These are phyloP conservation scores for Podospora pseudocomata DNA, from an alignment of 495 filamentous ascomycete genomes.

Conservation along the genomic window DNA sequence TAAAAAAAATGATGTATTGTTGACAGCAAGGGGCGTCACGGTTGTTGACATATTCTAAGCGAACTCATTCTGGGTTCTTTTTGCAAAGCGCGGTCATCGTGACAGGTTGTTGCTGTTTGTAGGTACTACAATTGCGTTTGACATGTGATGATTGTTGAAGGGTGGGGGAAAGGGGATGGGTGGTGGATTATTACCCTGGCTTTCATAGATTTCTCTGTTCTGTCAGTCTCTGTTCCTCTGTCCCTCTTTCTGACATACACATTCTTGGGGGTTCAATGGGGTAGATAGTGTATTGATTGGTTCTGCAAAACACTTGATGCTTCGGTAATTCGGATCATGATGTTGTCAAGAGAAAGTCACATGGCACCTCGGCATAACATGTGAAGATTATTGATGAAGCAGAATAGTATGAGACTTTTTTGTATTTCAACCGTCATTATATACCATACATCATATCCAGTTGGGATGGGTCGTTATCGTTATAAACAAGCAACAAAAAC, in stretches of 20 bases:
- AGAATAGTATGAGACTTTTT: neutral
- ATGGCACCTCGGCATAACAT: too few species aligned
- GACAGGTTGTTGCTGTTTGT: neutral
- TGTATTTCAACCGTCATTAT: neutral
- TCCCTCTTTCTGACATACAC: constrained; percentile 4
- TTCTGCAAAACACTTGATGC: neutral
- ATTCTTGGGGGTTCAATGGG: neutral
- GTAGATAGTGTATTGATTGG: neutral
- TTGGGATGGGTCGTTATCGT: neutral
- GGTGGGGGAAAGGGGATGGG: neutral
- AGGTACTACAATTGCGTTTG: neutral
- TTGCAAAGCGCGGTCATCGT: neutral
- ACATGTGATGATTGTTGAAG: neutral
- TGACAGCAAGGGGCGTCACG: neutral
- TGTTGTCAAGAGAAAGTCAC: too few species aligned
- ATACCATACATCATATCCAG: neutral
- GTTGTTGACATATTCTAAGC: constrained; percentile 2
- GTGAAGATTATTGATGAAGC: neutral
- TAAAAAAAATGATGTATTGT: constrained; percentile 41
- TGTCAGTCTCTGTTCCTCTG: constrained; percentile 10
- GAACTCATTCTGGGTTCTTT: neutral
- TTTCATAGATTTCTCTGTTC: constrained; percentile 1
- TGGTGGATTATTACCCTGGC: neutral
- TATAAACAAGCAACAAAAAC: neutral
- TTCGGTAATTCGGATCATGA: too few species aligned